These are phyloP conservation scores for Candida silvatica DNA, from an alignment of 805 yeast genomes.

Conservation along the genomic window DNA sequence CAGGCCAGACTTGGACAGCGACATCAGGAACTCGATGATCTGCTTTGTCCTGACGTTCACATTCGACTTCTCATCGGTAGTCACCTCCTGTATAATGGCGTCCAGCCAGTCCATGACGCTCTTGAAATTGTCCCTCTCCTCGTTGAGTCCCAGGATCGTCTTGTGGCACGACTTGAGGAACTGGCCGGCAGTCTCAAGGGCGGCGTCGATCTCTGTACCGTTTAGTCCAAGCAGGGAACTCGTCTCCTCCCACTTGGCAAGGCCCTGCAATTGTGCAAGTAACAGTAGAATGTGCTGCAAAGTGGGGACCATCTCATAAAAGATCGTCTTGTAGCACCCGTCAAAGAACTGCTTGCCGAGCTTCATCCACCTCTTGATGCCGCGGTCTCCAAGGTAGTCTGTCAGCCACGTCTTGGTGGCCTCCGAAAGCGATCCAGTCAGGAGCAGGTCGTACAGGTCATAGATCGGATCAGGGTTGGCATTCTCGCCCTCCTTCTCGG, in stretches of 20 bases:
- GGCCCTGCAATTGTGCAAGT: constrained; percentile 32
- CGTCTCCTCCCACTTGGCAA: constrained; percentile 29
- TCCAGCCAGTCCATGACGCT: constrained; percentile 37
- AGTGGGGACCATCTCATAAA: constrained; percentile 43
- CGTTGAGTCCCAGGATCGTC: constrained; percentile 34
- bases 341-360: constrained; percentile 45
- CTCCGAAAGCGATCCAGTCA: constrained; percentile 47
- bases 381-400: constrained; percentile 61
- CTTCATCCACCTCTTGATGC: constrained; percentile 45
- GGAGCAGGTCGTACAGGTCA: constrained; percentile 36
- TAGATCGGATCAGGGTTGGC: constrained; percentile 22
- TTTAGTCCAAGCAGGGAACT: constrained; percentile 12
- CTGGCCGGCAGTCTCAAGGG: constrained; percentile 12
- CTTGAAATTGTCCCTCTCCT: constrained; percentile 37
- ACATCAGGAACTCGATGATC: constrained; percentile 24
- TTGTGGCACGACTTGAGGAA: constrained; percentile 28
- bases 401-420: constrained; percentile 49
- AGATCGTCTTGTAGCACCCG: constrained; percentile 34
- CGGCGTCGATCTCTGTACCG: constrained; percentile 8
- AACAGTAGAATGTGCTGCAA: constrained; percentile 45
- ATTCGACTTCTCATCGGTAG: constrained; percentile 26
- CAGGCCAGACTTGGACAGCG: constrained; percentile 10
- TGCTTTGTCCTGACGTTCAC: constrained; percentile 17
- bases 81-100: constrained; percentile 27
- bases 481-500: constrained; percentile 12